Base-by-base conservation (phyloP, 495 filamentous ascomycete species). In the Xylaria scruposa region DNA sequence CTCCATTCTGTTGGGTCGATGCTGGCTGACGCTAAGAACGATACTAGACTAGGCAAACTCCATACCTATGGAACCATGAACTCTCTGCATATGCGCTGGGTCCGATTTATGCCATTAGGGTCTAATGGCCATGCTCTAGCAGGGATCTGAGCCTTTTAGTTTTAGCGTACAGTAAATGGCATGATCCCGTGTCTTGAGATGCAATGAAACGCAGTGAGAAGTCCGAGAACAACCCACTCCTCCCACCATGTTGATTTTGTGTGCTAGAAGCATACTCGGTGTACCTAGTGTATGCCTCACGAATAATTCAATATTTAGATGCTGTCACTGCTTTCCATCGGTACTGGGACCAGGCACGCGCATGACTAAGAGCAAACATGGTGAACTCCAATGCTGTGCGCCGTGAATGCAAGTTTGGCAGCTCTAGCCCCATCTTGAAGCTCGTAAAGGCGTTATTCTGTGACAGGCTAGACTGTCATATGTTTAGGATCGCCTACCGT, bases 1-100 rank as follows among this genome's bases (percentile, higher is more conserved):
- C 75, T 70, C 77, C 77, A 73, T 62, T 69, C 73, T 75, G 73
- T 74, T 75, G 77, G 77, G 77, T 78, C 77, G 77, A 78, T 78
- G 73, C 68, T 65, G 60, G 58, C 61, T 64, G 59, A 66, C 69
- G 60, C 70, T 49, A 71, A 58, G 42, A 63, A 60, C 70, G 70
- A 71, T 71, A 40, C 61, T 42, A 59, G 26, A 38, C 26, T 51
- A 44, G 47, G 47, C 33, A 31, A 31, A 67, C 67, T 61, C 67
- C 54, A 36, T 47, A 29, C 54, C 49, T n/a, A 53, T 38, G 47
- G 33, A 15, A 56, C 65, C 36, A 36, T 36, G 65, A 67, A 51
- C 49, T 67, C 49, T 67, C 42, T 67, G 65, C 65, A 67, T 67
- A 56, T 67, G 65, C 65, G 33, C 33, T 44, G 47, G 49, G 65